Base-by-base conservation (phyloP, 176 grass and related monocot genomes). In the Musa schizocarpa region DNA sequence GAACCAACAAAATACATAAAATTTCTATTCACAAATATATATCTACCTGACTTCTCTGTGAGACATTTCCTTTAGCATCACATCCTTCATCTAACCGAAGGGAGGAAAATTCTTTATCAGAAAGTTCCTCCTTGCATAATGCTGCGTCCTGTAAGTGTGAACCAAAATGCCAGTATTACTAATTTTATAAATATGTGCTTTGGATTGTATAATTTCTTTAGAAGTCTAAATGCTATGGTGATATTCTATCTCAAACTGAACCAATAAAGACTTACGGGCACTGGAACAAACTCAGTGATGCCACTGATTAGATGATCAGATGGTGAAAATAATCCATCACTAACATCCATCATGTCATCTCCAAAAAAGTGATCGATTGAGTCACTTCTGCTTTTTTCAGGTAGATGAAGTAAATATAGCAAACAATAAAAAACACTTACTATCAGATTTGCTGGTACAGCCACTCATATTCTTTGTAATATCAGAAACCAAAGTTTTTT, bases 271-370 rank as follows among this genome's bases (percentile, higher is more conserved):
- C 83, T 84, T 88, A 96, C 89, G 51, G 74, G 87, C 64, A 78
- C 55, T 16, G 81, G 81, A 54, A 88, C 76, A 69, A 89, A 84
- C 34, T 90, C 85, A 22, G 76, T 69, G 62, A 81, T 80, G 80
- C 56, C 76, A 77, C 81, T 72, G 73, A 92, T 79, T 75, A 90
- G 67, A 74, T 84, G 79, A 29, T 83, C 87, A 77, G 76, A 80
- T 69, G 79, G 48, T 10, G 81, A 84, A n/a, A 92, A 65, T 84
- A 90, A 96, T 82, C 87, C 74, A 23, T 65, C 86, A 71, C 69
- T 76, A 82, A 82, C 83, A 52, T 68, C 74, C 52, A 79, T 76
- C 78, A 92, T 82, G 65, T 90, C 89, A 84, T 81, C 84, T 77
- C 71, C 73, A 74, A 96, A 96, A 80, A 96, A 86, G 75, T 68